A percentile compares a stretch with the other conserved stretches of the same genome.
phyloP scores from a whole-genome alignment of 2,329 filamentous ascomycete species.

The Aspergillus fructus region DNA sequence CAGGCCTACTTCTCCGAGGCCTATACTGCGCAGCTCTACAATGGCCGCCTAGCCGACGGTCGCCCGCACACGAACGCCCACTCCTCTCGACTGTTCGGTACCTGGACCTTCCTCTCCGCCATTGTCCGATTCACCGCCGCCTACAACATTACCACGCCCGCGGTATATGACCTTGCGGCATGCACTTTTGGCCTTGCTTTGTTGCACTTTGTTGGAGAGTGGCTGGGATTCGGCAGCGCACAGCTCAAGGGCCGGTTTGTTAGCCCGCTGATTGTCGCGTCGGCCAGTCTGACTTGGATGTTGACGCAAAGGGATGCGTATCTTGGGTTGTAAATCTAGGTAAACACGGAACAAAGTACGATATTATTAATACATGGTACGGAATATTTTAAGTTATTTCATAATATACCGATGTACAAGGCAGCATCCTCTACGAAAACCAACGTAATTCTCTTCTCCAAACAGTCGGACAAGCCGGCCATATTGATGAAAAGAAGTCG shows the following conservation, averaged over 20 bases:
- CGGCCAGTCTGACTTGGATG: conserved; percentile 62
- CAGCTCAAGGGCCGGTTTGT: conserved; percentile 61
- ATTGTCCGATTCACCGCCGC: conserved; percentile 79
- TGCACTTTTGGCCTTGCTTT: conserved; percentile 80
- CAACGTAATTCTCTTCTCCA: conserved; percentile 53
- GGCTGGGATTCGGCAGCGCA: conserved; percentile 74
- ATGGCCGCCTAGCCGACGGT: conserved; percentile 54
- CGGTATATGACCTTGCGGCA: conserved; percentile 75
- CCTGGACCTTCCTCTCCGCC: conserved; percentile 78
- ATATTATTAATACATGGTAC: not conserved
- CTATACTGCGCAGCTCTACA: conserved; percentile 84
- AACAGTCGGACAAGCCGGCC: conserved; percentile 52
- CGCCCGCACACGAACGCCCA: conserved; percentile 66
- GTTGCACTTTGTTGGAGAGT: conserved; percentile 76
- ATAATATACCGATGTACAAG: too few species aligned
- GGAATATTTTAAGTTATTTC: not conserved
- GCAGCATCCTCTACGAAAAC: too few species aligned
- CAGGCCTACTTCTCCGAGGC: conserved; percentile 79
- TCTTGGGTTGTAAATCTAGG: conserved; percentile 16
- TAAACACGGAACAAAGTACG: too few species aligned
- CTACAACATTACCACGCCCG: conserved; percentile 72
- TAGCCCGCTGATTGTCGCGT: conserved; percentile 59
- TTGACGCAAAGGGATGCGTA: conserved; percentile 52
- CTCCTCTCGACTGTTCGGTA: conserved; percentile 77
- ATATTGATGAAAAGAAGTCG: conserved; percentile 57